Percentiles rank a stretch among this genome's conserved stretches.
Evolutionary conservation across 768 basidiomycete genomes (phyloP).

Genomic region (Tricholoma bakamatsutake): DNA sequence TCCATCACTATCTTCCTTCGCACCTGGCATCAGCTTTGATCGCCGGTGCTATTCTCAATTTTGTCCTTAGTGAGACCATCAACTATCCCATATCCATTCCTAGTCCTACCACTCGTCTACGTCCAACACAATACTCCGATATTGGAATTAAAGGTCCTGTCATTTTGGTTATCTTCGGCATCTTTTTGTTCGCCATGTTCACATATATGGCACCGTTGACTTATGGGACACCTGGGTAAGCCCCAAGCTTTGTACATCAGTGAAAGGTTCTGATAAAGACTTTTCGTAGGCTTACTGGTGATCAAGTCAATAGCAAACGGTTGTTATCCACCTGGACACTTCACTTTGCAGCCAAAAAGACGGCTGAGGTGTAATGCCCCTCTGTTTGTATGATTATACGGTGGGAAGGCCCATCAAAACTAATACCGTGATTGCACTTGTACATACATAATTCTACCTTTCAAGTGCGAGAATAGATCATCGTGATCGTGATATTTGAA

Average conservation of each 20-base stretch:
- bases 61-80: conserved; percentile 82
- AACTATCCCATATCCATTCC: conserved; percentile 83
- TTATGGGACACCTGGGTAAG: conserved; percentile 94
- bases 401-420: neutral
- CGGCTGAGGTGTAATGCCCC: conserved; percentile 29
- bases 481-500: neutral
- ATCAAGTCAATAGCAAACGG: conserved; percentile 78
- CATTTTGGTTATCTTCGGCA: conserved; percentile 49
- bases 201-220: conserved; percentile 84
- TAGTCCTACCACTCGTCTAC: conserved; percentile 60
- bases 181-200: conserved; percentile 60
- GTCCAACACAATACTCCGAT: conserved; percentile 59
- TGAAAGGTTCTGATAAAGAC: conserved; percentile 9
- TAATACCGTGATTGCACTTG: conserved; percentile 8
- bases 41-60: conserved; percentile 89
- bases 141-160: conserved; percentile 73
- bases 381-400: neutral
- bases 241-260: conserved; percentile 2
- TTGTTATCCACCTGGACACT: conserved; percentile 89
- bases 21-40: conserved; percentile 90
- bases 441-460: conserved; percentile 10
- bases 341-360: conserved; percentile 79
- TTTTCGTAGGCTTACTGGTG: conserved; percentile 65
- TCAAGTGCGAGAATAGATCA: neutral
- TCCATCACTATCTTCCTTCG: conserved; percentile 97